Evolutionary conservation across 2,329 filamentous ascomycete species (phyloP).

Genomic region (Fusarium fracticaudum): DNA sequence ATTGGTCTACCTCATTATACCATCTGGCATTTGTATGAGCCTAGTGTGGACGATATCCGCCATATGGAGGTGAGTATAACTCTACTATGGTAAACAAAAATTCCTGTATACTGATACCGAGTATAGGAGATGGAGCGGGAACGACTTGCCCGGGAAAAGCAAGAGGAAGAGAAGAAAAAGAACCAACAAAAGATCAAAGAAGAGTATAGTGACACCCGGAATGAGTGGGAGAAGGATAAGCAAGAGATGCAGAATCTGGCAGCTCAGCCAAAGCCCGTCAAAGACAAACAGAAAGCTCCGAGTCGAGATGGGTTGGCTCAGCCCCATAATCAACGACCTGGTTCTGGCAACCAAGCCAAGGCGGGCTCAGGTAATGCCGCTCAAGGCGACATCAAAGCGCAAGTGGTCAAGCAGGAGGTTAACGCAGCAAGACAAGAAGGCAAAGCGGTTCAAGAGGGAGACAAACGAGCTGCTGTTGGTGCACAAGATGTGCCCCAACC

Average conservation of each 20-base stretch:
- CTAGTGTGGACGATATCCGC: conserved; percentile 94
- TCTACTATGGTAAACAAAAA: neutral
- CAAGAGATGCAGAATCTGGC: conserved; percentile 75
- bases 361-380: conserved; percentile 11
- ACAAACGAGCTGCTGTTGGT: conserved; percentile 12
- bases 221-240: conserved; percentile 93
- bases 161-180: conserved; percentile 74
- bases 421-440: conserved; percentile 1
- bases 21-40: conserved; percentile 99
- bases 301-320: conserved; percentile 26
- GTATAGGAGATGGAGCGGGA: conserved; percentile 90
- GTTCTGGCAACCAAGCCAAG: conserved; percentile 10
- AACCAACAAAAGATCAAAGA: conserved; percentile 78
- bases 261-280: conserved; percentile 30
- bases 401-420: conserved; percentile 12
- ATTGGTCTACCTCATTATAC: conserved; percentile 97
- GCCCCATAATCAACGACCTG: conserved; percentile 22
- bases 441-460: conserved; percentile 13
- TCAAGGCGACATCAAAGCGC: conserved; percentile 16
- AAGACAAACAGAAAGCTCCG: conserved; percentile 25
- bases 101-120: conserved; percentile 21
- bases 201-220: conserved; percentile 78
- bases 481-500: conserved; percentile 14
- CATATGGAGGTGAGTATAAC: conserved; percentile 81
- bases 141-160: conserved; percentile 79